Evolutionary conservation across 129 eudicot species (phyloP).

Genomic region (Lactuca saligna): DNA sequence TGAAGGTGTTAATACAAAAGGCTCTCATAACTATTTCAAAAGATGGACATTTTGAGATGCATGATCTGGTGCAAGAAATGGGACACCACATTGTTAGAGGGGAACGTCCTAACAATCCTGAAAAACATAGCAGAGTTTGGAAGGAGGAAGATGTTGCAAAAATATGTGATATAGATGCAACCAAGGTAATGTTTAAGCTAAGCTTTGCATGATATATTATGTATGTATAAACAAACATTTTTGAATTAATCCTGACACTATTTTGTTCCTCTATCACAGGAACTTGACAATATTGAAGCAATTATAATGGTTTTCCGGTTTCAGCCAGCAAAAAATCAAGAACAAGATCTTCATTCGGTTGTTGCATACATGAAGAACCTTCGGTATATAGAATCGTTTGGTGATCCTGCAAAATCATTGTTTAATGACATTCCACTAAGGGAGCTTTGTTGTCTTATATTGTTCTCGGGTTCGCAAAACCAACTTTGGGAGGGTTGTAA

Average conservation of each 20-base stretch:
- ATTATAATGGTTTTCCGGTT: too few species aligned
- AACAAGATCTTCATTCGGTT: not conserved
- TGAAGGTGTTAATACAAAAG: constrained; percentile 10
- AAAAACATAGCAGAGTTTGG: constrained; percentile 27
- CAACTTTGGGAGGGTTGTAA: constrained; percentile 18
- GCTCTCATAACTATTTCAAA: constrained; percentile 2
- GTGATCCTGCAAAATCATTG: not conserved
- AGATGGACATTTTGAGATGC: not conserved
- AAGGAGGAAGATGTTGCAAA: not conserved
- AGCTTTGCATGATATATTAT: not conserved
- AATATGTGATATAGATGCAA: not conserved
- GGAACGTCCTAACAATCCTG: constrained; percentile 18
- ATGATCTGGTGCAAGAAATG: constrained; percentile 26
- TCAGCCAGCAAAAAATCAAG: not conserved
- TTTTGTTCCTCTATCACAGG: not conserved
- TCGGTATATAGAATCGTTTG: not conserved
- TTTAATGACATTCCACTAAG: not conserved
- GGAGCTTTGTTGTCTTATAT: constrained; percentile 8
- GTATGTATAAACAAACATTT: not conserved
- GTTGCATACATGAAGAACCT: constrained; percentile 24
- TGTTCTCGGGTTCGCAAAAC: not conserved
- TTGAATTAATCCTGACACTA: not conserved
- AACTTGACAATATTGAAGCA: too few species aligned
- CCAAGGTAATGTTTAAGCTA: not conserved
- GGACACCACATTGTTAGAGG: constrained; percentile 30